A percentile compares a stretch with the other conserved stretches of the same genome.
Conservation (phyloP, 306 rosid genomes). For the Rubus parviflorus region DNA sequence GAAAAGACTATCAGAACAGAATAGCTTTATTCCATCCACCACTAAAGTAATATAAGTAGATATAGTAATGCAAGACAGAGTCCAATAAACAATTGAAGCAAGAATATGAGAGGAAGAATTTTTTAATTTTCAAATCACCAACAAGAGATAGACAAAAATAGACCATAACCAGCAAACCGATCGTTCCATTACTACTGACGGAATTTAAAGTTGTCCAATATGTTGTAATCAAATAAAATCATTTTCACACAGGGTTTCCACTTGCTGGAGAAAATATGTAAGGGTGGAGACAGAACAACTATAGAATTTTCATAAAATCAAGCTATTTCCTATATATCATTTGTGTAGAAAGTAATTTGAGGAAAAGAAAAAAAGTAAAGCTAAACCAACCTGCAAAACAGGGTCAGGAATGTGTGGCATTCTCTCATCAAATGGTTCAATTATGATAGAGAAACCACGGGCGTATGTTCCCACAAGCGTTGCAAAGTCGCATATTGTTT, state of each 20-base stretch:
- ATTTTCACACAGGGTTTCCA: neutral
- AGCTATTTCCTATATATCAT: neutral
- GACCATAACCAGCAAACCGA: constrained; percentile 1
- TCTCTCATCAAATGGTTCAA: constrained; percentile 94
- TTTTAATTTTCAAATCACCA: too few relatives aligned
- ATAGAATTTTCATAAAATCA: neutral
- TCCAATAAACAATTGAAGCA: neutral
- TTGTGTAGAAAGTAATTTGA: neutral
- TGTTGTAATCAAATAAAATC: neutral
- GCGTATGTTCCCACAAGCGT: constrained; percentile 94
- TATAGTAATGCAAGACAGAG: constrained; percentile 3
- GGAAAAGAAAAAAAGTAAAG: neutral
- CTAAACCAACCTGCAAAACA: constrained; percentile 71
- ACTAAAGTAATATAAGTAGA: neutral
- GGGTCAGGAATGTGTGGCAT: constrained; percentile 99
- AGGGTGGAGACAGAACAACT: neutral
- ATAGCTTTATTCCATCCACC: neutral
- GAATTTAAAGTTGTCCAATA: neutral
- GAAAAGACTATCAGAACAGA: constrained; percentile 22
- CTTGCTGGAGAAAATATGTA: neutral
- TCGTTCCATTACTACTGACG: neutral
- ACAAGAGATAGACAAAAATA: neutral
- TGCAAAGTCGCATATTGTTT: constrained; percentile 92
- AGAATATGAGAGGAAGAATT: neutral
- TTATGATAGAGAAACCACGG: constrained; percentile 88